Conservation (phyloP, 2,329 filamentous ascomycete species). For the Tolypocladium endophyticum region DNA sequence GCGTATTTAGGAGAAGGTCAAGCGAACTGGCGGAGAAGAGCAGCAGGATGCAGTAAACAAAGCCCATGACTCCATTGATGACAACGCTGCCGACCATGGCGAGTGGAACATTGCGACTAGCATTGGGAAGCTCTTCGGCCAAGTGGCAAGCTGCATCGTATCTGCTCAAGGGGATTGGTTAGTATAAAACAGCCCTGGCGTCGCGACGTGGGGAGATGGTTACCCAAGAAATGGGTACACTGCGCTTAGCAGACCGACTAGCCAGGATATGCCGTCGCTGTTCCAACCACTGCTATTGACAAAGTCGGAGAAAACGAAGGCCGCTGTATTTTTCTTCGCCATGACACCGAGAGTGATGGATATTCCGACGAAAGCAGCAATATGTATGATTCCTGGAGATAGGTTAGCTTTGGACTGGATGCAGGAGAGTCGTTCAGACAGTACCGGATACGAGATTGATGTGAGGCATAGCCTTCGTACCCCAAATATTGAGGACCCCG, state of each 20-base stretch:
- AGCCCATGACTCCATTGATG: constrained; percentile 34
- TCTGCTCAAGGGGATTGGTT: constrained; percentile 2
- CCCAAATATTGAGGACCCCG: constrained; percentile 29
- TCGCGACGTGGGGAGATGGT: background rate
- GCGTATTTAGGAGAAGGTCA: constrained; percentile 25
- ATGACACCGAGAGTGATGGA: constrained; percentile 18
- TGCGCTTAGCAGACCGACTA: constrained; percentile 19
- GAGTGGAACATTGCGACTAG: constrained; percentile 19
- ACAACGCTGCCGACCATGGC: constrained; percentile 23
- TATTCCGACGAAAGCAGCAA: constrained; percentile 15
- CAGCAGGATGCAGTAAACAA: constrained; percentile 29
- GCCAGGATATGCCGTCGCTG: constrained; percentile 19
- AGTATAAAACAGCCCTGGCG: background rate
- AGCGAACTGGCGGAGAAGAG: constrained; percentile 32
- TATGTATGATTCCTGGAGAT: constrained; percentile 13
- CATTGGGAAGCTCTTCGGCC: constrained; percentile 21
- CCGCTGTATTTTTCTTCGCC: constrained; percentile 15
- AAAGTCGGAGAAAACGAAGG: constrained; percentile 20
- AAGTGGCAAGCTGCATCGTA: constrained; percentile 24
- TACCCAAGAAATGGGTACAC: constrained; percentile 23
- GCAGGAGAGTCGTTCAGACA: background rate
- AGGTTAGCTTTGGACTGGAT: background rate
- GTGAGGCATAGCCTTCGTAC: constrained; percentile 22
- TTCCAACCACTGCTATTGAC: constrained; percentile 21
- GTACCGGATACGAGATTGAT: constrained; percentile 17